These are phyloP conservation scores for Scopulariopsis brevicaulis DNA, from an alignment of 2,329 filamentous ascomycete species.

Conservation along the genomic window DNA sequence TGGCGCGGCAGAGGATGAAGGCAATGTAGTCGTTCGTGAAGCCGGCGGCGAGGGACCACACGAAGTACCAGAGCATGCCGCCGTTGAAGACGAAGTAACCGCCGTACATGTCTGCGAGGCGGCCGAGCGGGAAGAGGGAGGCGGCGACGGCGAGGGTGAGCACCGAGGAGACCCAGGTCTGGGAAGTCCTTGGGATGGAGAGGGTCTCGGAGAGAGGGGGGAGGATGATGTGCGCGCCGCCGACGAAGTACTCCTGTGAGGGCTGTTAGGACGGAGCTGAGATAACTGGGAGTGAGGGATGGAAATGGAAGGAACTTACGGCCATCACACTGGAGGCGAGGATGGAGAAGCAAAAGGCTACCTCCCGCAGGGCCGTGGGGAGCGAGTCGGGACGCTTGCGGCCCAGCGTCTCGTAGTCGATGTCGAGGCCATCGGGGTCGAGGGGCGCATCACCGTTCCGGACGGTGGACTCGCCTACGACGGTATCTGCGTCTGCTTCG, in stretches of 20 bases:
- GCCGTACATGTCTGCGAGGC: constrained; percentile 51
- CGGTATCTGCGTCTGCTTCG: neutral
- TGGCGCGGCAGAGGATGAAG: constrained; percentile 61
- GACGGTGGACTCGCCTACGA: neutral
- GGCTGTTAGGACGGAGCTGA: neutral
- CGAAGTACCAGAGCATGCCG: constrained; percentile 51
- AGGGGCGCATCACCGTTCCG: neutral
- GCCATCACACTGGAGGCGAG: constrained; percentile 49
- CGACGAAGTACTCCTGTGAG: constrained; percentile 8
- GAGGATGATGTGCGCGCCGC: constrained; percentile 32
- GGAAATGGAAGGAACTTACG: neutral
- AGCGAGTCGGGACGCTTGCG: constrained; percentile 49
- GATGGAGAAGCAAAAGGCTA: constrained; percentile 51
- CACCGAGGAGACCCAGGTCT: constrained; percentile 54
- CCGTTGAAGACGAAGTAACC: constrained; percentile 47
- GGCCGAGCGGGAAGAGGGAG: constrained; percentile 53
- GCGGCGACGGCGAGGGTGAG: constrained; percentile 46
- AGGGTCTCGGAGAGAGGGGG: constrained; percentile 52
- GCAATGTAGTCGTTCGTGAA: constrained; percentile 58
- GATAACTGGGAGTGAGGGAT: neutral
- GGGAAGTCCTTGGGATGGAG: constrained; percentile 47
- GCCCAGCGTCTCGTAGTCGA: constrained; percentile 46
- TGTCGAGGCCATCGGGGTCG: neutral
- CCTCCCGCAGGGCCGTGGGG: constrained; percentile 37
- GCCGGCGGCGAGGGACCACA: constrained; percentile 60